Base-by-base conservation (phyloP, 139 green algal genomes). In the Coccomyxa sp. region DNA sequence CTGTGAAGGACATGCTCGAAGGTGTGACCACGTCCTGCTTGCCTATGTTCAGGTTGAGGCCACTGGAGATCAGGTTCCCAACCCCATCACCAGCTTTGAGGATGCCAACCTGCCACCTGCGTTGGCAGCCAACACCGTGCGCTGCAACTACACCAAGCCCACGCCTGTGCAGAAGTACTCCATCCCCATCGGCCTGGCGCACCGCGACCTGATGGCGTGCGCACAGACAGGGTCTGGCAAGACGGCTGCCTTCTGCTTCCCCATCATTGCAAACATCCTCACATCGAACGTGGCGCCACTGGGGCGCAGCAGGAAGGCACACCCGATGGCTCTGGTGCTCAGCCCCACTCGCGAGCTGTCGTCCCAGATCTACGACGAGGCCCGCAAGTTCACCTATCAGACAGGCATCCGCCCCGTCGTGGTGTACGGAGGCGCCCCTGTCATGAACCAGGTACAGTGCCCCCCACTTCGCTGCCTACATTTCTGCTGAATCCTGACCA, bases 191-290 rank as follows among this genome's bases (percentile, higher is more conserved):
- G 96, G 95, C 13, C 81, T 98, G 59, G 91, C 90, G 18, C 91
- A 93, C n/a, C 88, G 97, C 27, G 97, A 99, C 86, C 91, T 99
- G 32, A 98, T 99, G 96, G 97, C 94, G 0, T 98, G 95, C 86
- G 95, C 95, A 0, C 94, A 98, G 90, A 98, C 97, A 27, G 97
- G 96, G 11, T 98, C 96, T 10, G 96, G 96, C 83, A 99, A 99
- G 88, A 99, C 97, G 10, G 97, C 97, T 45, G 96, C 95, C 57
- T 99, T 99, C 90, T 98, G 95, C 91, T 98, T 99, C 88, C 97
- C 97, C 71, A 99, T 99, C 82, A 98, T 99, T 77, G 88, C 88
- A n/a, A 90, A 90, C 84, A 96, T 98, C 83, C 84, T 98, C 45
- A 88, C 90, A 68, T 87, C 75, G 11, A 79, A 76, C 80, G 66